A percentile compares a stretch with the other conserved stretches of the same genome.
These are phyloP conservation scores for Boletus pseudopeckii DNA, from an alignment of 768 basidiomycete genomes.

Conservation along the genomic window DNA sequence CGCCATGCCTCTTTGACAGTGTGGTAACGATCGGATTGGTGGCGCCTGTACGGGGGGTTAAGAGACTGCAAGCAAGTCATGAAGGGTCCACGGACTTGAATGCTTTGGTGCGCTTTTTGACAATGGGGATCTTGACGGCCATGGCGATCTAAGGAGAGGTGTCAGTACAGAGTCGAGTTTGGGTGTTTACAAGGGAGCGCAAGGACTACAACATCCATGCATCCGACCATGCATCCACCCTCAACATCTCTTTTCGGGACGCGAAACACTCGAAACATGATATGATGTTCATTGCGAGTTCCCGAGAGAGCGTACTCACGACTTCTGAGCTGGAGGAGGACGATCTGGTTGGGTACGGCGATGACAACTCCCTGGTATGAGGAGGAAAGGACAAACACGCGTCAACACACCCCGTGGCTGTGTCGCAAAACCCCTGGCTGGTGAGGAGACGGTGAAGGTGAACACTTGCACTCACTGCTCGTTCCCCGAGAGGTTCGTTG, in stretches of 20 bases:
- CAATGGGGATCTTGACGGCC: constrained; percentile 60
- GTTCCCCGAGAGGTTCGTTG: not conserved
- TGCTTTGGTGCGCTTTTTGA: constrained; percentile 96
- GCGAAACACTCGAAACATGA: not conserved
- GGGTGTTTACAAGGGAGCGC: not conserved
- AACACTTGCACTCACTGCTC: not conserved
- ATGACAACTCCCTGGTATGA: not conserved
- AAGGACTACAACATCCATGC: constrained; percentile 20
- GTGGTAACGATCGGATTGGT: constrained; percentile 98
- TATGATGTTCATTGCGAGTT: not conserved
- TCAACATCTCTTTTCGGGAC: not conserved
- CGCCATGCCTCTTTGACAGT: constrained; percentile 98
- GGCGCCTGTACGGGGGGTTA: constrained; percentile 60
- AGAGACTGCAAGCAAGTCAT: constrained; percentile 10
- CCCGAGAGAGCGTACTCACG: constrained; percentile 42
- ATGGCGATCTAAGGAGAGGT: constrained; percentile 34
- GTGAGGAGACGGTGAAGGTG: too few relatives aligned
- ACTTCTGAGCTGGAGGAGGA: constrained; percentile 49
- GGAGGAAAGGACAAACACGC: constrained; percentile 19
- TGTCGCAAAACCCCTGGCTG: constrained; percentile 1
- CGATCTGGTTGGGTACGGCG: constrained; percentile 27
- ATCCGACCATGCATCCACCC: constrained; percentile 24
- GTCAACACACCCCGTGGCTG: constrained; percentile 26
- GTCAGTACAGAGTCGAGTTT: constrained; percentile 14
- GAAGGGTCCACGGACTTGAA: constrained; percentile 78